Percentiles rank a stretch among this genome's conserved stretches.
phyloP scores from a whole-genome alignment of 1,284 basidiomycete species.

The Stereum hirsutum region DNA sequence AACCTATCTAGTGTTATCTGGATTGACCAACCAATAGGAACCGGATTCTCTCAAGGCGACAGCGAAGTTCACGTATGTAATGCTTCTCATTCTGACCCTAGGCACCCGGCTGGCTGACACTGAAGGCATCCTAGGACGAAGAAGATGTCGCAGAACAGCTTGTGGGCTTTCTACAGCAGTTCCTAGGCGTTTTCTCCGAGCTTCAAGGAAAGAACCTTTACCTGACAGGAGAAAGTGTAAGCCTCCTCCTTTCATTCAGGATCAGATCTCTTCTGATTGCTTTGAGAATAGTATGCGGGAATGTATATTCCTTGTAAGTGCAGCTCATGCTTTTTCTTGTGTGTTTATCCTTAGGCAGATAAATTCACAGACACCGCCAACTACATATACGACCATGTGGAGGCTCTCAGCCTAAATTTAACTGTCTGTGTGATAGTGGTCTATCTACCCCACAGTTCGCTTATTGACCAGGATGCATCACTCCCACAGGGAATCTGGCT shows the following conservation, averaged over 20 bases:
- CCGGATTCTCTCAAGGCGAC: conserved; percentile 70
- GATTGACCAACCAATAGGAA: conserved; percentile 80
- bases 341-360: neutral
- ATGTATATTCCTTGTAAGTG: conserved; percentile 48
- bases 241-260: conserved; percentile 15
- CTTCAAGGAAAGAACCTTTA: conserved; percentile 62
- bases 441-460: neutral
- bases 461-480: neutral
- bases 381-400: conserved; percentile 55
- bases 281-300: conserved; percentile 38
- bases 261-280: neutral
- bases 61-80: conserved; percentile 49
- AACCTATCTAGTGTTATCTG: conserved; percentile 72
- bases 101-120: neutral
- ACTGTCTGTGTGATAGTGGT: conserved; percentile 68
- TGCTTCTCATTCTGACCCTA: conserved; percentile 10
- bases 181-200: conserved; percentile 63
- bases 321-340: neutral
- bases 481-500: no score
- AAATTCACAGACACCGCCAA: conserved; percentile 59
- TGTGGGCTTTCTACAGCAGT: conserved; percentile 65
- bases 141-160: conserved; percentile 54
- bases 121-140: conserved; percentile 37
- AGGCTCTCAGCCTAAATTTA: conserved; percentile 52
- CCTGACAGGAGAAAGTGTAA: conserved; percentile 62